Evolutionary conservation across 176 grass and related monocot species (phyloP).

Genomic region (Ensete ventricosum): DNA sequence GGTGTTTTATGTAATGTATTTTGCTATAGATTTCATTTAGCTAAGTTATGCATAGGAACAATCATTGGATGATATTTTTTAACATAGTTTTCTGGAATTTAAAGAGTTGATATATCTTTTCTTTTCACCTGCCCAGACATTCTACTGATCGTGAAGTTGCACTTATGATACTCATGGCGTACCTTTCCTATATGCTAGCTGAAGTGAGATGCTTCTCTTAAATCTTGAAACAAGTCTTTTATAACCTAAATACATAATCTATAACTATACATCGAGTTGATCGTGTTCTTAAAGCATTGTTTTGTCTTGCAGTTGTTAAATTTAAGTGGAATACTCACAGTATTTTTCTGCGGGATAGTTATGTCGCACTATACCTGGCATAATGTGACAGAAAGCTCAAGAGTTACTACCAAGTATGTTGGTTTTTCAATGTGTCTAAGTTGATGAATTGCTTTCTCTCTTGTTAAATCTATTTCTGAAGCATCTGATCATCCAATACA

Average conservation of each 20-base stretch:
- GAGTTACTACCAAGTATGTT: constrained; percentile 93
- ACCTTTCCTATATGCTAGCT: constrained; percentile 96
- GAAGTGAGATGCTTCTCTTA: constrained; percentile 46
- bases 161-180: constrained; percentile 97
- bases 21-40: background rate
- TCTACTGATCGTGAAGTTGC: constrained; percentile 97
- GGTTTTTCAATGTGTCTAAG: background rate
- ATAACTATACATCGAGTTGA: background rate
- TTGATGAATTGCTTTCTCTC: background rate
- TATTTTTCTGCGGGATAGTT: constrained; percentile 96
- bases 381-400: constrained; percentile 97
- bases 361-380: constrained; percentile 99
- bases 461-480: constrained; percentile 1
- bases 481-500: background rate
- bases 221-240: constrained; percentile 5
- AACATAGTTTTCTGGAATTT: background rate
- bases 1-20: background rate
- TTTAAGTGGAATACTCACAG: constrained; percentile 94
- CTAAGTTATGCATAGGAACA: background rate
- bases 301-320: constrained; percentile 53
- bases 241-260: background rate
- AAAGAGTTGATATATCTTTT: background rate
- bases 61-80: too few relatives aligned
- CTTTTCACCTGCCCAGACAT: constrained; percentile 46
- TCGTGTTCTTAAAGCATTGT: background rate